Evolutionary conservation across 2,329 filamentous ascomycete genomes (phyloP).

Genomic region (Capronia coronata): DNA sequence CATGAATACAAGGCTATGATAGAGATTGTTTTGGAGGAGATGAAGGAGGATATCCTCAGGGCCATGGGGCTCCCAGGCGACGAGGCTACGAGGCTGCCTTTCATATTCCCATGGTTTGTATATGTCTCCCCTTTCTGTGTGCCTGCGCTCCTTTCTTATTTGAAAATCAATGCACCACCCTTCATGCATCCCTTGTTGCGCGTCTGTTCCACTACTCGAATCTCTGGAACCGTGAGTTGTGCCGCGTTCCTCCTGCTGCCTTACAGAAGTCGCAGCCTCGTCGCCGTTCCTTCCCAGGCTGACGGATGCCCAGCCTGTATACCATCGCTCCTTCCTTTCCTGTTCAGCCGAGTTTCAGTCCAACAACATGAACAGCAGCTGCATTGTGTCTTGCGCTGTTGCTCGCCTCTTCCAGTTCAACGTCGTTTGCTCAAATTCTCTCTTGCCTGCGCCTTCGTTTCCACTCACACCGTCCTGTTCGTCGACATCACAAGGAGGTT

Average conservation of each 20-base stretch:
- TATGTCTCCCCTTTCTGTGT: no score
- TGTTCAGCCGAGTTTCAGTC: no score
- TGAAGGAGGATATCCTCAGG: not conserved
- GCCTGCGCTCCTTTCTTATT: no score
- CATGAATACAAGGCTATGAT: conserved; percentile 24
- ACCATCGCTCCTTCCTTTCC: conserved; percentile 1
- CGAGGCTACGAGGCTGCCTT: not conserved
- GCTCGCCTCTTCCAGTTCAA: not conserved
- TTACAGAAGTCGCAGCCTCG: not conserved
- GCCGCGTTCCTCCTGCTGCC: not conserved
- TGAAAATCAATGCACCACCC: no score
- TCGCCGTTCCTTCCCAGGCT: not conserved
- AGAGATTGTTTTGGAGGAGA: not conserved
- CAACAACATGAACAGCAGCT: not conserved
- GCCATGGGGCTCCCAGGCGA: no score
- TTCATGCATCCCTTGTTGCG: no score
- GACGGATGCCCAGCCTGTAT: not conserved
- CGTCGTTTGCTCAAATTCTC: not conserved
- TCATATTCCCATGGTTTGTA: no score
- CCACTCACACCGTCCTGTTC: not conserved
- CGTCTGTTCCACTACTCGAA: no score
- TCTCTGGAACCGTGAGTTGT: no score
- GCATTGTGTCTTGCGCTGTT: not conserved
- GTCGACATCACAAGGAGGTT: not conserved
- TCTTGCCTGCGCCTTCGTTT: not conserved